Evolutionary conservation across 73 alveolate genomes (phyloP), one percentile per base, ranked within the genome.

Genomic region (Paramecium primaurelia): DNA sequence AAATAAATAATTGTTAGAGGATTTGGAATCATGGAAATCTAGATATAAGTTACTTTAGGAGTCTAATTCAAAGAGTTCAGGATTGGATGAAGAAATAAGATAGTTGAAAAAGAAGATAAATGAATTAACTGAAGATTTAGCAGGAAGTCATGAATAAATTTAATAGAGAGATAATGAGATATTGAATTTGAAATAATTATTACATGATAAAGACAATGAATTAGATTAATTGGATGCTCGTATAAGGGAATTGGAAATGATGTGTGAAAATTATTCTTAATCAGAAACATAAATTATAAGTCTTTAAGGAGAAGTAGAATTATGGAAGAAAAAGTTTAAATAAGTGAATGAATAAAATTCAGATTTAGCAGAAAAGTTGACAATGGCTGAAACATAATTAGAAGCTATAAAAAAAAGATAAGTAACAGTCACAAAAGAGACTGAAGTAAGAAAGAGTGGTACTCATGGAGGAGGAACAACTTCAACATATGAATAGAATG

Each of bases 311-410:
- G 87, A 73, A 73, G 59, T 73, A 4, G 87, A 73, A 18, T 34
- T 73, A 14, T 73, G 87, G 87, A 73, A 73, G 59, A 73, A 38
- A 18, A 73, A 73, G 59, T 73, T 73, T 20, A 73, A 40, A 73
- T 14, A 73, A 18, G 59, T 37, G 37, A 73, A 73, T 73, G 58
- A 34, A 14, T 34, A 73, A 8, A 40, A 34, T n/a, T 73, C 87
- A 30, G 87, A 73, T 73, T 73, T 73, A 18, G 59, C 60, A 37
- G 87, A 73, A 20, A 73, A 73, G 28, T 40, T 73, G 20, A 73
- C 87, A 16, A 73, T 73, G 87, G 87, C 87, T 37, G 87, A 73
- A 73, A 73, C 87, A 16, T 34, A 73, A 34, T 73, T 73, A 34
- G 87, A 73, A 18, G 87, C 87, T 1, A 34, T 73, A 3, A 73